Percentiles rank a stretch among this genome's conserved stretches.
These are phyloP conservation scores for Geotrichum reessii DNA, from an alignment of 1,139 yeast genomes.

Conservation along the genomic window DNA sequence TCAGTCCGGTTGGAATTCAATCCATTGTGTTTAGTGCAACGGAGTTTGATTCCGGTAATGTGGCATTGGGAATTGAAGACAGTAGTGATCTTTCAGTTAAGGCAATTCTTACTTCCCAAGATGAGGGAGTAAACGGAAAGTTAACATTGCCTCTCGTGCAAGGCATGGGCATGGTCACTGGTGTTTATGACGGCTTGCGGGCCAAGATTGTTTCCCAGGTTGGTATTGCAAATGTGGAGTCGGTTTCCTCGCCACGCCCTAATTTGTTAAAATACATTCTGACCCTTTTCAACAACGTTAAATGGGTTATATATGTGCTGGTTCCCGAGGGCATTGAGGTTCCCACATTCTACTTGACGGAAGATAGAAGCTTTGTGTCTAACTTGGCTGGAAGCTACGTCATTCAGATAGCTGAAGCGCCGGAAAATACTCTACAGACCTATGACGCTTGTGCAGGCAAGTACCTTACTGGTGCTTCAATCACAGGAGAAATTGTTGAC, in stretches of 20 bases:
- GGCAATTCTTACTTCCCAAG: constrained; percentile 47
- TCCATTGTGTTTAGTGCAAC: constrained; percentile 34
- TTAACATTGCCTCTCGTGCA: constrained; percentile 45
- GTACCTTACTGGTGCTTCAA: constrained; percentile 43
- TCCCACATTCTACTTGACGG: constrained; percentile 42
- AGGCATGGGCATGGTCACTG: constrained; percentile 75
- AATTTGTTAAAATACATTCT: constrained; percentile 39
- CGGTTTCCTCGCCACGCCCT: background rate
- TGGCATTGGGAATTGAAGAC: constrained; percentile 25
- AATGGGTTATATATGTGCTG: constrained; percentile 57
- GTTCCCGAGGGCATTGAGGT: constrained; percentile 39
- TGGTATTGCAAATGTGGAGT: constrained; percentile 36
- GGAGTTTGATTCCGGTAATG: constrained; percentile 28
- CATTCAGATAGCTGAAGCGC: constrained; percentile 44
- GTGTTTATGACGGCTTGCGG: constrained; percentile 56
- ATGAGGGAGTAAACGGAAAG: constrained; percentile 46
- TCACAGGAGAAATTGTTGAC: constrained; percentile 38
- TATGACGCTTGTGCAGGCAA: constrained; percentile 59
- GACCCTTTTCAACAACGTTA: constrained; percentile 42
- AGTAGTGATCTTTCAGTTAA: constrained; percentile 49
- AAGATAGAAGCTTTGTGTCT: constrained; percentile 52
- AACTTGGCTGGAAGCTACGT: constrained; percentile 31
- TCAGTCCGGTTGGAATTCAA: constrained; percentile 39
- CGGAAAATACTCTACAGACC: constrained; percentile 35
- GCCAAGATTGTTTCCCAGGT: constrained; percentile 51